A percentile compares a stretch with the other conserved stretches of the same genome.
Evolutionary conservation across 176 grass and related monocot genomes (phyloP).

Genomic region (Oryza glumipatula): DNA sequence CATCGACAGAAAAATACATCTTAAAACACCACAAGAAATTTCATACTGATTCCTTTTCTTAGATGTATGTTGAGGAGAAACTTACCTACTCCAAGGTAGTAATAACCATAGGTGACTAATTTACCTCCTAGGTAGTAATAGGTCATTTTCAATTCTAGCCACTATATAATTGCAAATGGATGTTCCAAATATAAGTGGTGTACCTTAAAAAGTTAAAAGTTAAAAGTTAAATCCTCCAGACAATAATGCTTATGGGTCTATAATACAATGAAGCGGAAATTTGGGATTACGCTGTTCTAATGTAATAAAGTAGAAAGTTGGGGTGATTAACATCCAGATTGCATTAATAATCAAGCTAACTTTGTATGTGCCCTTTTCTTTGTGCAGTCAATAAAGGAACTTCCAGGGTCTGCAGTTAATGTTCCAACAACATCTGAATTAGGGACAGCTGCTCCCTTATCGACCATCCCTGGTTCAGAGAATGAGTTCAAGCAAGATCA

Average conservation of each 20-base stretch:
- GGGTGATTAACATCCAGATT: conserved; percentile 28
- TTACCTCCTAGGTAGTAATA: not conserved
- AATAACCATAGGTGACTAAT: not conserved
- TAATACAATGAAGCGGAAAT: not conserved
- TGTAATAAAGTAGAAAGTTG: not conserved
- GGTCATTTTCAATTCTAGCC: not conserved
- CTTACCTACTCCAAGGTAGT: not conserved
- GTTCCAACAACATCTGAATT: conserved; percentile 70
- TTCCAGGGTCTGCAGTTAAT: conserved; percentile 70
- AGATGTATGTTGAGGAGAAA: not conserved
- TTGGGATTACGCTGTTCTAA: not conserved
- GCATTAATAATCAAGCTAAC: conserved; percentile 6
- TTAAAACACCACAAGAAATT: not conserved
- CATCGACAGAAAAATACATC: not conserved
- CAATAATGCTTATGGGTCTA: not conserved
- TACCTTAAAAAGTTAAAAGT: not conserved
- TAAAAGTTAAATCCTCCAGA: not conserved
- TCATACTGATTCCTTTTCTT: not conserved
- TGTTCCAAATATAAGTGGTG: not conserved
- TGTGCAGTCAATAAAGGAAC: conserved; percentile 76
- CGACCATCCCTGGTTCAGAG: conserved; percentile 82
- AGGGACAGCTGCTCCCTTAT: conserved; percentile 57
- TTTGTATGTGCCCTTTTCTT: conserved; percentile 33
- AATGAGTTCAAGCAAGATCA: conserved; percentile 78
- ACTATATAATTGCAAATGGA: not conserved